Evolutionary conservation across 202 grass and related monocot genomes (phyloP), one percentile per base, ranked within the genome.

Genomic region (Brachypodium distachyon): DNA sequence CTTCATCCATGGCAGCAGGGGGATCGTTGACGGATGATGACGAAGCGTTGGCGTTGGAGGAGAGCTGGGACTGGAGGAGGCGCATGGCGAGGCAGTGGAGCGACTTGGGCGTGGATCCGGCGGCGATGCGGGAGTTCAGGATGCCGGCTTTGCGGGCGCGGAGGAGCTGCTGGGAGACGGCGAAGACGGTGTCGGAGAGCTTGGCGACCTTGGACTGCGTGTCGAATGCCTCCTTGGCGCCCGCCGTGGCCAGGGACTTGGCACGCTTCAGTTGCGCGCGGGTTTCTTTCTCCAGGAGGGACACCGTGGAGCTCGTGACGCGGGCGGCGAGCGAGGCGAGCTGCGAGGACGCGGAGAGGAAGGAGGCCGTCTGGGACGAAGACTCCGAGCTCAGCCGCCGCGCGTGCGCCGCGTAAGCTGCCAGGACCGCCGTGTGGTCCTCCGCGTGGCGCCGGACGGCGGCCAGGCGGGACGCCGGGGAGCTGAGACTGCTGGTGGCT

Each of bases 41-140:
- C 14, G 57, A 81, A 78, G 90, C 83, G 72, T 87, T 78, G 6
- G 68, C 77, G 77, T 4, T n/a, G 7, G 40, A 92, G 85, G 37
- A 74, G 77, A n/a, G n/a, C n/a, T n/a, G n/a, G 39, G 86, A 81
- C 67, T 84, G 87, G 72, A 89, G 81, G 23, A 93, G 87, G 31
- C 90, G 87, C 87, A 93, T 89, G 61, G 87, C 90, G 12, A 93
- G 90, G 80, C 90, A 93, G 59, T 93, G 90, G 44, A 93, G 90
- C n/a, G 82, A 83, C 82, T 93, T 93, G 7, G 90, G 90, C 59
- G 87, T 93, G 55, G 90, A 93, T 18, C 81, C 78, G 5, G 90
- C 90, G 12, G 90, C 90, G 44, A 93, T 89, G 74, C 71, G 73
- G 50, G 78, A 74, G 44, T 87, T 76, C 6, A 93, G 87, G 40